Base-by-base conservation (phyloP, 2,329 filamentous ascomycete species). In the Fusarium sp. region DNA sequence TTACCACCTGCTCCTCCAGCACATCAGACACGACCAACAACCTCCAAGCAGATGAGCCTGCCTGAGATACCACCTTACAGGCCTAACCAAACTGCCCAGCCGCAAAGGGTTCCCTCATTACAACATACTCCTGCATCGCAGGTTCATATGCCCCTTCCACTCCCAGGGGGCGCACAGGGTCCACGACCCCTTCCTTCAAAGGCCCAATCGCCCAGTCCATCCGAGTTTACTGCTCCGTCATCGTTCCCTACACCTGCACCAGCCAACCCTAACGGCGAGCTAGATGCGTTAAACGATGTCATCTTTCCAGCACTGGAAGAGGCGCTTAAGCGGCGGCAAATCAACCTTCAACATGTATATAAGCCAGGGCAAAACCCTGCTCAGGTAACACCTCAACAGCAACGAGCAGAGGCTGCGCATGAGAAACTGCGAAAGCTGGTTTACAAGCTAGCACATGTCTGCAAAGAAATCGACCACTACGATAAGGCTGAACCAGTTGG, bases 271-370 rank as follows among this genome's bases (percentile, higher is more conserved):
- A 87, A 88, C 58, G 89, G 87, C 14, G 92, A 97, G 60, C 86
- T 97, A 22, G 96, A 97, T 54, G 94, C 95, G 3, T 86, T 98
- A 2, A 93, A 92, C 75, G 93, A 95, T 72, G 95, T 99, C 51
- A 93, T 99, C 38, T 90, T 98, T 67, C 96, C 96, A 1, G 95
- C 96, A 3, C 86, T 99, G 3, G 94, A 97, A 79, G 92, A 96
- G 71, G 94, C 96, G 9, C 88, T 98, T 20, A 93, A 94, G 78
- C 88, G 96, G 52, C 91, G 96, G 54, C 87, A 89, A 76, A 86
- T 87, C 69, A 84, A 87, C 39, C 81, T 91, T 54, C 88, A 88
- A 75, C 85, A 86, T 59, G 74, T 83, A 44, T 83, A 85, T 66
- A 81, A 82, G 36, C 76, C 81, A 34, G 77, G 65, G 13, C 75